These are phyloP conservation scores for Phylloboletellus chloephorus DNA, from an alignment of 1,284 basidiomycete species.

Conservation along the genomic window DNA sequence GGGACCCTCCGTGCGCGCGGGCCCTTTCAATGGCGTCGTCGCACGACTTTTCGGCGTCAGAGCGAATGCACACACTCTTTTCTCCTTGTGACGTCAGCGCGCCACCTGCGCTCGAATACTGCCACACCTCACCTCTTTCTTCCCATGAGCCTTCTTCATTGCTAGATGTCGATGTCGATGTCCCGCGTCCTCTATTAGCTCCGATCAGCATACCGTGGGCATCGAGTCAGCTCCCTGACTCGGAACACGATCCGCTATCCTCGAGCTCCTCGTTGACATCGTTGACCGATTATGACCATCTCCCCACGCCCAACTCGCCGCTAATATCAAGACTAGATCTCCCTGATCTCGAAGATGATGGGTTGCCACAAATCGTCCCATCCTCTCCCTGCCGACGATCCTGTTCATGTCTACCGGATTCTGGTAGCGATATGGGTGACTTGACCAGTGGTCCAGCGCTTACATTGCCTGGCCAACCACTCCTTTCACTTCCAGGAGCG, in stretches of 20 bases:
- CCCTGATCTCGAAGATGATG: conserved; percentile 32
- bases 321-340: conserved; percentile 29
- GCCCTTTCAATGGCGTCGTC: conserved; percentile 13
- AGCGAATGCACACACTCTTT: conserved; percentile 21
- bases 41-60: conserved; percentile 18
- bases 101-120: conserved; percentile 15
- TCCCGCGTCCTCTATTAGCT: conserved; percentile 15
- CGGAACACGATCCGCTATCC: conserved; percentile 17
- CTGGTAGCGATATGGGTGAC: conserved; percentile 22
- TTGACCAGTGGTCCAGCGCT: conserved; percentile 9
- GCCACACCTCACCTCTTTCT: conserved; percentile 13
- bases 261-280: conserved; percentile 17
- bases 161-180: conserved; percentile 24
- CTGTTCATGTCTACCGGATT: conserved; percentile 30
- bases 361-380: conserved; percentile 22
- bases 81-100: conserved; percentile 11
- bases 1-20: conserved; percentile 18
- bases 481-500: conserved; percentile 36
- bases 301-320: conserved; percentile 24
- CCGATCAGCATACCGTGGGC: conserved; percentile 22
- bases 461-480: conserved; percentile 16
- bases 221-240: conserved; percentile 6
- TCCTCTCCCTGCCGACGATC: conserved; percentile 33
- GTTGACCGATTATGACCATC: conserved; percentile 25
- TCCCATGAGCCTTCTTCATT: conserved; percentile 21